These are phyloP conservation scores for Penicillium pancosmium DNA, from an alignment of 495 filamentous ascomycete species.

Conservation along the genomic window DNA sequence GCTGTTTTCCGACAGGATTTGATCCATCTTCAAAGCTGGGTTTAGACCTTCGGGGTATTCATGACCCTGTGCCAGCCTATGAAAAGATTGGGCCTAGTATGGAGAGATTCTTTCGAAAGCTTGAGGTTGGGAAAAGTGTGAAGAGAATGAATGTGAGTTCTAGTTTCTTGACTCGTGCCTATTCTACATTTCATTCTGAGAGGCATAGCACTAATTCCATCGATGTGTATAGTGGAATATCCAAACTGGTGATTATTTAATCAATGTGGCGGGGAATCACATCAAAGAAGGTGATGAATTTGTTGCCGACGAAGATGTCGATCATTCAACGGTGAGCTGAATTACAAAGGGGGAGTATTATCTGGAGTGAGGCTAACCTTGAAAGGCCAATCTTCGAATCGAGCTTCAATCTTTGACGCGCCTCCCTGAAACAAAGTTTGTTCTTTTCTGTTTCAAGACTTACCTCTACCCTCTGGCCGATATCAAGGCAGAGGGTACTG, in stretches of 20 bases:
- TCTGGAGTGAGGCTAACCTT: neutral
- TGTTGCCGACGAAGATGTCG: constrained; percentile 4
- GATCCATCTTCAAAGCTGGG: constrained; percentile 3
- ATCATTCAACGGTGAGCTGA: neutral
- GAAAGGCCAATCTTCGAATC: neutral
- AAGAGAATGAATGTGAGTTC: constrained; percentile 5
- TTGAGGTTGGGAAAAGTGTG: constrained; percentile 3
- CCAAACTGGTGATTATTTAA: neutral
- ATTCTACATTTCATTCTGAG: no score
- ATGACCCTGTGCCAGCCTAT: neutral
- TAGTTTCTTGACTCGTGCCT: neutral
- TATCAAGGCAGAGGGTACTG: constrained; percentile 2
- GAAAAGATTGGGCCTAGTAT: constrained; percentile 4
- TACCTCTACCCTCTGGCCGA: constrained; percentile 1
- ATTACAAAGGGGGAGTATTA: neutral
- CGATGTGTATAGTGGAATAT: neutral
- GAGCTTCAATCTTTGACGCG: neutral
- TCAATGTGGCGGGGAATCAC: constrained; percentile 2
- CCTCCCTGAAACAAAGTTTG: constrained; percentile 2
- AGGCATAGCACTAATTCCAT: no score
- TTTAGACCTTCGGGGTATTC: neutral
- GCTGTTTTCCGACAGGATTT: constrained; percentile 4
- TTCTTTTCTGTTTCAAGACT: constrained; percentile 2
- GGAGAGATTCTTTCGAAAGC: constrained; percentile 3
- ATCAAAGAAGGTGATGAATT: constrained; percentile 2